Evolutionary conservation across 257 asterid genomes (phyloP), one percentile per base, ranked within the genome.

Genomic region (Solanum pinnatisectum): DNA sequence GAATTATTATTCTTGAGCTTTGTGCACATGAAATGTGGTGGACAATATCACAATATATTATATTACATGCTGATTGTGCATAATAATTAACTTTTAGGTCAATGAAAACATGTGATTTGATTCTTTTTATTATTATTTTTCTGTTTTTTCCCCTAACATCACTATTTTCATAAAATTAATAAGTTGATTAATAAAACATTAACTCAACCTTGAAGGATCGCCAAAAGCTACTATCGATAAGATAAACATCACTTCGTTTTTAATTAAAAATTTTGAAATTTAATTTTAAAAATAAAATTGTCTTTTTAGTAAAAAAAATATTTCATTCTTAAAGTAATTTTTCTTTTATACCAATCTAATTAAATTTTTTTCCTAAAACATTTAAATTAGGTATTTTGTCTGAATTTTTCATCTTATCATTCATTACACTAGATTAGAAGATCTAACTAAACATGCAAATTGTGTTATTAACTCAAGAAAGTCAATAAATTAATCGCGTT

Each of bases 1-100:
- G 70, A 63, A 63, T 23, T 63, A 79, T 44, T 79, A 79, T 8
- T 79, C 39, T 44, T 27, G 65, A 44, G 40, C 18, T 27, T 77
- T 81, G 40, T 46, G 67, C 39, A 81, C 85, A 81, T 81, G 68
- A 30, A n/a, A 81, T 30, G 85, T 27, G 85, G 68, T 46, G 67
- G 10, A 46, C 14, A 12, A 44, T 79, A 40, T 25, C 16, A 44
- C 65, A 79, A 15, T 16, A 27, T 15, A 40, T 25, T 42, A 77
- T 30, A 46, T 44, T 46, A n/a, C 40, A 81, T 52, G 49, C 44
- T 79, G 37, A 25, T 42, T 46, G 85, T 27, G 16, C 67, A 46
- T 20, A 16, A 27, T 42, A 44, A 81, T 27, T 27, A 5, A 81
- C 36, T 16, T 42, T 25, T 81, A 27, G 39, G 27, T 5, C 68